Evolutionary conservation across 1,284 basidiomycete species (phyloP).

Genomic region (Kalmanozyma brasiliensis): DNA sequence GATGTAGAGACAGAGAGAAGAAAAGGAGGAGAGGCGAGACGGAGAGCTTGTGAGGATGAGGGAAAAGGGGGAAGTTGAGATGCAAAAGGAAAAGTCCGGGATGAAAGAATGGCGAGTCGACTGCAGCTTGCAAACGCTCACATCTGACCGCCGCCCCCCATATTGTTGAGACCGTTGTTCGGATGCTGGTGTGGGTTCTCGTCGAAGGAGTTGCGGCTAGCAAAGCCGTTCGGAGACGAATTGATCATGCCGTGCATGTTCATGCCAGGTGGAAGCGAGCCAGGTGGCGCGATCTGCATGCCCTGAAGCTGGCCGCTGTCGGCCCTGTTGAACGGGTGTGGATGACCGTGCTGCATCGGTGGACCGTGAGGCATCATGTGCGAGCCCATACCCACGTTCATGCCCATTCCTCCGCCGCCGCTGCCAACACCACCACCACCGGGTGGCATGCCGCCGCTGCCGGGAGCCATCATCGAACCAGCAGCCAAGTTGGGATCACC

Average conservation of each 20-base stretch:
- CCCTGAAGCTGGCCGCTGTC: slow-evolving; percentile 36
- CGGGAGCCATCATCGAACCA: slow-evolving; percentile 29
- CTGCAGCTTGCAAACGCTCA: no score
- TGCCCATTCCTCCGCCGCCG: slow-evolving; percentile 10
- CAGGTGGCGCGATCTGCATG: slow-evolving; percentile 35
- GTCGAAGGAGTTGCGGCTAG: slow-evolving; percentile 31
- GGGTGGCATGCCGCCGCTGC: slow-evolving; percentile 26
- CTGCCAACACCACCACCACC: no score
- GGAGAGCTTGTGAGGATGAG: slow-evolving; percentile 1
- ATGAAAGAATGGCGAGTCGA: background rate
- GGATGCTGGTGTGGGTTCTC: slow-evolving; percentile 27
- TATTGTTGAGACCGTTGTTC: slow-evolving; percentile 27
- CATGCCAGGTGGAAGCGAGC: slow-evolving; percentile 30
- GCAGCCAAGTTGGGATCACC: slow-evolving; percentile 50
- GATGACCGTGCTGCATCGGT: slow-evolving; percentile 29
- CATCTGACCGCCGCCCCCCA: slow-evolving; percentile 30
- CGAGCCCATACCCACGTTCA: slow-evolving; percentile 26
- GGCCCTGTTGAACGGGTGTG: slow-evolving; percentile 40
- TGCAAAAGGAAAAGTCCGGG: background rate
- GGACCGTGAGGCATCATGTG: slow-evolving; percentile 36
- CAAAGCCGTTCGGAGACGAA: slow-evolving; percentile 32
- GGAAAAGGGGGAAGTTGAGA: slow-evolving; percentile 1
- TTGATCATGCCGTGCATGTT: slow-evolving; percentile 38
- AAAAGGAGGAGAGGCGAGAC: background rate
- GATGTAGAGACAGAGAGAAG: slow-evolving; percentile 5